Conservation (phyloP, 345 rosid species). For the Melaleuca alternifolia region DNA sequence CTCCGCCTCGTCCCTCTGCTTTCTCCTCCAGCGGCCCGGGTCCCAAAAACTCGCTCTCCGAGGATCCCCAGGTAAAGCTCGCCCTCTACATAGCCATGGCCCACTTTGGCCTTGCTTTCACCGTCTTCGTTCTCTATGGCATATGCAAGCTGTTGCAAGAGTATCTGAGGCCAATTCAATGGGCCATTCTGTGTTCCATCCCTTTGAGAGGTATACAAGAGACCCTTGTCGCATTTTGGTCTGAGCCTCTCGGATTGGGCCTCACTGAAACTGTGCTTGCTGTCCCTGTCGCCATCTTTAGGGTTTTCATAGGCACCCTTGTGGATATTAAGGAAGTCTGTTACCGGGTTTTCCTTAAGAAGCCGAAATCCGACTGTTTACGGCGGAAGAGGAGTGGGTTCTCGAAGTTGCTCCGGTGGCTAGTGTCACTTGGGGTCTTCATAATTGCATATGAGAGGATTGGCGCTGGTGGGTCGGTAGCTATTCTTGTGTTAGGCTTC, state of each 20-base stretch:
- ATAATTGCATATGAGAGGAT: slow-evolving; percentile 67
- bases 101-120: slow-evolving; percentile 81
- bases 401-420: slow-evolving; percentile 60
- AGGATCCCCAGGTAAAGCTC: slow-evolving; percentile 74
- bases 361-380: slow-evolving; percentile 24
- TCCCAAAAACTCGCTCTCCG: slow-evolving; percentile 22
- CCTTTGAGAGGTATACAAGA: slow-evolving; percentile 84
- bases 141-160: slow-evolving; percentile 69
- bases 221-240: slow-evolving; percentile 84
- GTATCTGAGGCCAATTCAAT: slow-evolving; percentile 83
- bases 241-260: slow-evolving; percentile 64
- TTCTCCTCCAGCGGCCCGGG: slow-evolving; percentile 9
- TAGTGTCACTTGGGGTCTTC: slow-evolving; percentile 71
- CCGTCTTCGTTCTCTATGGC: slow-evolving; percentile 52
- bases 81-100: slow-evolving; percentile 98
- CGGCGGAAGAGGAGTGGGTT: slow-evolving; percentile 47
- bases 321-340: slow-evolving; percentile 61
- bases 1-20: slow-evolving; percentile 1
- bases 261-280: slow-evolving; percentile 91
- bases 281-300: slow-evolving; percentile 61
- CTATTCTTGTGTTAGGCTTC: slow-evolving; percentile 56
- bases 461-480: slow-evolving; percentile 58
- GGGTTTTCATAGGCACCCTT: slow-evolving; percentile 61
- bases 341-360: slow-evolving; percentile 43
- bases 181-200: slow-evolving; percentile 93